Conservation (phyloP, 176 grass and related monocot species). For the Cocos nucifera region DNA sequence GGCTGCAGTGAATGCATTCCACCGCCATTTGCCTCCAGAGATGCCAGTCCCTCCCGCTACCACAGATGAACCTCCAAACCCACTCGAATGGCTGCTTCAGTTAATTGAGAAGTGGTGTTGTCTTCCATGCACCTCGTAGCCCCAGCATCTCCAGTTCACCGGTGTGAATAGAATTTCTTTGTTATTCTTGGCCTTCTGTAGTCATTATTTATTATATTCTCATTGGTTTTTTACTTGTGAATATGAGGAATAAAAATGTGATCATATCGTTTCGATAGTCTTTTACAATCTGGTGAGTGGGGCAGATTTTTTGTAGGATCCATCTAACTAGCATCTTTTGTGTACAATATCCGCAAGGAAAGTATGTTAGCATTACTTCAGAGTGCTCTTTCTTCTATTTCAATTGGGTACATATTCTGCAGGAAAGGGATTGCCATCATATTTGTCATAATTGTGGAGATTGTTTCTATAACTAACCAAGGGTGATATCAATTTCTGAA, state of each 20-base stretch:
- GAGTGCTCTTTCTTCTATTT: too few relatives aligned
- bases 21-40: constrained; percentile 59
- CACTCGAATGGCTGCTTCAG: constrained; percentile 45
- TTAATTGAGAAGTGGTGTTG: constrained; percentile 65
- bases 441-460: too few relatives aligned
- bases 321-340: too few relatives aligned
- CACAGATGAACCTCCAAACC: constrained; percentile 31
- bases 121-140: constrained; percentile 47
- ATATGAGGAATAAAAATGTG: constrained; percentile 14
- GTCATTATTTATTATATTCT: constrained; percentile 19
- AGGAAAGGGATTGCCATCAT: too few relatives aligned
- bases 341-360: too few relatives aligned
- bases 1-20: constrained; percentile 75
- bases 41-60: constrained; percentile 27
- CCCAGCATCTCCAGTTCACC: not conserved
- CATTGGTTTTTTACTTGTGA: constrained; percentile 27
- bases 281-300: not conserved
- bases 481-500: too few relatives aligned
- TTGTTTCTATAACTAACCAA: too few relatives aligned
- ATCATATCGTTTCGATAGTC: not conserved
- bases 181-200: constrained; percentile 4
- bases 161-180: constrained; percentile 5
- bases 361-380: too few relatives aligned
- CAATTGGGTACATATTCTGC: too few relatives aligned
- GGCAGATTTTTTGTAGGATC: too few relatives aligned